A percentile compares a stretch with the other conserved stretches of the same genome.
Conservation (phyloP, 441 rosid species). For the Heliophila coronopifolia region DNA sequence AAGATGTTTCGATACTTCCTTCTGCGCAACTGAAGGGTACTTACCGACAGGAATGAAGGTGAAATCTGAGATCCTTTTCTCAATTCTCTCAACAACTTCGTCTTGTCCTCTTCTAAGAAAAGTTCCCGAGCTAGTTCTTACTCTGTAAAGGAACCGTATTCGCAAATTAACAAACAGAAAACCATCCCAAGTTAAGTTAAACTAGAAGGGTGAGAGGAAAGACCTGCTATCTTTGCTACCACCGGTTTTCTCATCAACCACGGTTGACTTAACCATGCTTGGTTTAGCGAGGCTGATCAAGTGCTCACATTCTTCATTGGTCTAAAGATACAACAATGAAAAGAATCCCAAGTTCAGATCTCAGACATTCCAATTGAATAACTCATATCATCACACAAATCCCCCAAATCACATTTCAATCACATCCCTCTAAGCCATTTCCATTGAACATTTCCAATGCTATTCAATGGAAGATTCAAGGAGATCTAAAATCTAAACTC, state of each 20-base stretch:
- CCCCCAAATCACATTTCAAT: background rate
- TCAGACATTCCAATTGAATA: background rate
- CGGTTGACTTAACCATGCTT: slow-evolving; percentile 72
- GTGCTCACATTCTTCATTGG: slow-evolving; percentile 76
- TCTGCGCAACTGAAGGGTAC: slow-evolving; percentile 5
- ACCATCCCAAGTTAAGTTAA: background rate
- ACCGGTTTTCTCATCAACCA: slow-evolving; percentile 79
- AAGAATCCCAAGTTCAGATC: slow-evolving; percentile 11
- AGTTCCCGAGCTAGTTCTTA: slow-evolving; percentile 66
- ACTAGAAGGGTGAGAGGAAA: background rate
- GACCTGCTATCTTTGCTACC: slow-evolving; percentile 88
- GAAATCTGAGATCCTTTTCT: slow-evolving; percentile 61
- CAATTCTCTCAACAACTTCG: slow-evolving; percentile 47
- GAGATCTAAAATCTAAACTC: background rate
- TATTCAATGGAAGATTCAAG: background rate
- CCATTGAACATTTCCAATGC: background rate
- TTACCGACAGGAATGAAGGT: slow-evolving; percentile 67
- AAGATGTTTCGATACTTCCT: background rate
- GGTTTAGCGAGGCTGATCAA: slow-evolving; percentile 74
- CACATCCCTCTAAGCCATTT: slow-evolving; percentile 1
- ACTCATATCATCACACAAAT: slow-evolving; percentile 1
- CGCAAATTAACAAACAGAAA: background rate
- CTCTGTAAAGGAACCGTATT: slow-evolving; percentile 28
- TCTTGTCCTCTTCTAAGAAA: slow-evolving; percentile 58
- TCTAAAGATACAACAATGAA: slow-evolving; percentile 29